A percentile compares a stretch with the other conserved stretches of the same genome.
phyloP scores from a whole-genome alignment of 2,329 filamentous ascomycete species.

The Phaeosphaeria sp. region DNA sequence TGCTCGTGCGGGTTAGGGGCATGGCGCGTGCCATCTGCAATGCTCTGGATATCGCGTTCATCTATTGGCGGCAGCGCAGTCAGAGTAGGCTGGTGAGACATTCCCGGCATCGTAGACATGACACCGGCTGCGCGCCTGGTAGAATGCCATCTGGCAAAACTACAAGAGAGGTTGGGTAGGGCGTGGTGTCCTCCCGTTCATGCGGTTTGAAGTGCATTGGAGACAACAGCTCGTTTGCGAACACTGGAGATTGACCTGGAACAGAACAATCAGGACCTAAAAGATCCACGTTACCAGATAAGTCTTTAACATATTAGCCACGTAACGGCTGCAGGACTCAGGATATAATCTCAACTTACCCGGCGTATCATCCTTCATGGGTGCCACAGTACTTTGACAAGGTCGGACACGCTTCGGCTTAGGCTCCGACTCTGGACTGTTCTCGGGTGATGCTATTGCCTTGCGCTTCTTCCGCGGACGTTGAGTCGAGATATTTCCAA shows the following conservation, averaged over 20 bases:
- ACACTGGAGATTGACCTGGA: not conserved
- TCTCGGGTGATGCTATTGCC: conserved; percentile 6
- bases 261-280: not conserved
- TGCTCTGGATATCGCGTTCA: not conserved
- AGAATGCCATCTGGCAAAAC: too few relatives aligned
- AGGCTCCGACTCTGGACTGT: conserved; percentile 10
- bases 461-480: conserved; percentile 13
- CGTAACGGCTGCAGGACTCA: not conserved
- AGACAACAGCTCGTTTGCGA: not conserved
- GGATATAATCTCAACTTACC: not conserved
- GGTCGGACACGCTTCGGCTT: not conserved
- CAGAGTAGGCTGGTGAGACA: not conserved
- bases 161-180: too few relatives aligned
- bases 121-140: too few relatives aligned
- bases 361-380: not conserved
- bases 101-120: not conserved
- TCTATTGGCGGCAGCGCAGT: not conserved
- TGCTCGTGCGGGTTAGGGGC: not conserved
- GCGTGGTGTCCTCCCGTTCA: too few relatives aligned
- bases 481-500: too few relatives aligned
- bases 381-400: too few relatives aligned
- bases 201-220: too few relatives aligned
- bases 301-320: not conserved
- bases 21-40: not conserved
- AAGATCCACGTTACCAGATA: not conserved